A percentile compares a stretch with the other conserved stretches of the same genome.
Conservation (phyloP, 257 asterid species). For the Capsicum chinense region DNA sequence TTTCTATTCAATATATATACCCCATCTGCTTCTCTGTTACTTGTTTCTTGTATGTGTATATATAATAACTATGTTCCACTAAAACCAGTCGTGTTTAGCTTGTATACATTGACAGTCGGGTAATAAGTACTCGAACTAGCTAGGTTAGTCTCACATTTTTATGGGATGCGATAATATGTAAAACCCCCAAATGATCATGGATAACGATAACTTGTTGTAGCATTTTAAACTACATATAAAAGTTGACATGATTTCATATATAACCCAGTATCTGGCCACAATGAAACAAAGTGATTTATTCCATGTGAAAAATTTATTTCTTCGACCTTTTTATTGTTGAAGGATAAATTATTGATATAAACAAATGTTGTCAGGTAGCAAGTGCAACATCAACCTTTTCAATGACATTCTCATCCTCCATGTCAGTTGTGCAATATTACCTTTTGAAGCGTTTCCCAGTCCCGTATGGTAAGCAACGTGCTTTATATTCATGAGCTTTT, state of each 20-base stretch:
- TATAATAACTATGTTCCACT: neutral
- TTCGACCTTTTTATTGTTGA: too few relatives aligned
- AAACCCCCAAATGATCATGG: too few relatives aligned
- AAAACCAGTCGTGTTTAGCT: neutral
- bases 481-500: neutral
- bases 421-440: slow-evolving; percentile 50
- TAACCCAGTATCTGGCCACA: too few relatives aligned
- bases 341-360: neutral
- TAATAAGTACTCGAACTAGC: neutral
- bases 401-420: slow-evolving; percentile 48
- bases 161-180: neutral
- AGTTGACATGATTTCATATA: too few relatives aligned
- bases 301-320: too few relatives aligned
- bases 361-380: slow-evolving; percentile 38
- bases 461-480: slow-evolving; percentile 40
- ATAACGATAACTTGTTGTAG: too few relatives aligned
- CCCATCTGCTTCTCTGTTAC: neutral
- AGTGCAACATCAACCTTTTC: slow-evolving; percentile 54
- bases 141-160: neutral
- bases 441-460: slow-evolving; percentile 47
- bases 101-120: neutral
- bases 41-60: neutral
- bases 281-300: too few relatives aligned
- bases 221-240: too few relatives aligned
- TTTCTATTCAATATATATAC: neutral